These are phyloP conservation scores for Paecilomyces sp. DNA, from an alignment of 2,329 filamentous ascomycete genomes.

Conservation along the genomic window DNA sequence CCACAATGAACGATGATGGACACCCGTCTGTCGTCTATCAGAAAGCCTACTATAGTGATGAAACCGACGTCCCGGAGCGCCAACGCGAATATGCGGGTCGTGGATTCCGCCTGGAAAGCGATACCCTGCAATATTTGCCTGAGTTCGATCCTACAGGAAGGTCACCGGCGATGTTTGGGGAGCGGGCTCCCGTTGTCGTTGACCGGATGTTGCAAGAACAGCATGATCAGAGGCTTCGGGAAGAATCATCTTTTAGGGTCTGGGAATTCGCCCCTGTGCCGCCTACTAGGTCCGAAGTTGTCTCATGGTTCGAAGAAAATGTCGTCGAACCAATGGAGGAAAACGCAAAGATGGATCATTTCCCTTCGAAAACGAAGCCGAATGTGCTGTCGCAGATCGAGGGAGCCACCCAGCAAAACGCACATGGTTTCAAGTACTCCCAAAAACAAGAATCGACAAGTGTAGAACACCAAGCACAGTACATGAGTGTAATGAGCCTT, in stretches of 20 bases:
- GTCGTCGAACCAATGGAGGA: conserved; percentile 8
- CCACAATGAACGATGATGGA: conserved; percentile 50
- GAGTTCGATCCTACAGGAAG: conserved; percentile 62
- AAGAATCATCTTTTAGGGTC: conserved; percentile 54
- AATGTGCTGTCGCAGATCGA: conserved; percentile 72
- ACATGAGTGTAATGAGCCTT: conserved; percentile 95
- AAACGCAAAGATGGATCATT: neutral
- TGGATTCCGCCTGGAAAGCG: conserved; percentile 72
- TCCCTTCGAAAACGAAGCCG: conserved; percentile 13
- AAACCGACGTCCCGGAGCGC: conserved; percentile 72
- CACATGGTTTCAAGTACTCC: conserved; percentile 77
- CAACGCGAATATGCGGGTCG: conserved; percentile 78
- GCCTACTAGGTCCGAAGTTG: conserved; percentile 63
- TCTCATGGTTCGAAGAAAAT: conserved; percentile 55
- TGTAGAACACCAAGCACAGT: conserved; percentile 76
- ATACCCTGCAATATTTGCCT: conserved; percentile 70
- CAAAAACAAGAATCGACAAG: conserved; percentile 68
- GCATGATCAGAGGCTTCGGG: conserved; percentile 46
- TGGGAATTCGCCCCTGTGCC: conserved; percentile 74
- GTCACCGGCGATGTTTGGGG: conserved; percentile 50
- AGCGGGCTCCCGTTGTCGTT: conserved; percentile 40
- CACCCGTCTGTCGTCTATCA: conserved; percentile 70
- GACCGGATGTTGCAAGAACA: conserved; percentile 49
- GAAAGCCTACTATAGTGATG: conserved; percentile 76
- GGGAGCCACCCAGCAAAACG: conserved; percentile 74